phyloP scores from a whole-genome alignment of 169 alveolate genomes.

The Eimeria falciformis region DNA sequence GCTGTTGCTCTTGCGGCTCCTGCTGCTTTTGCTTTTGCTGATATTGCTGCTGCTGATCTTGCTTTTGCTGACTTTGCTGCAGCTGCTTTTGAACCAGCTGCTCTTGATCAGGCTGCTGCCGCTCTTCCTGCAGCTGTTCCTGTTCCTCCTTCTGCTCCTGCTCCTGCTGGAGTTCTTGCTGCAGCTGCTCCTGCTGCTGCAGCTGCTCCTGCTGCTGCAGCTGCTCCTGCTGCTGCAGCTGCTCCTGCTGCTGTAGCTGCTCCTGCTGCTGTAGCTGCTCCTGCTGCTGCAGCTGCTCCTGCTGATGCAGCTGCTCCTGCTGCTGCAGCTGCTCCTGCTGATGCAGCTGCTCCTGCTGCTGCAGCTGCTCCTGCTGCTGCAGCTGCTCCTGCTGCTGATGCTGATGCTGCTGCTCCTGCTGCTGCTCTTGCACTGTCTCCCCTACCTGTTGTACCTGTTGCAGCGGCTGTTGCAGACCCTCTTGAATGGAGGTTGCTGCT shows the following conservation, averaged over 20 bases:
- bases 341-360: no score
- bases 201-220: background rate
- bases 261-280: background rate
- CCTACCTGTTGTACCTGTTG: background rate
- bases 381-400: background rate
- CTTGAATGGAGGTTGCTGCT: background rate
- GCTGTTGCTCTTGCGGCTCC: background rate
- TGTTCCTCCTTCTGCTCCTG: background rate
- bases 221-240: background rate
- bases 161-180: background rate
- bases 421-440: background rate
- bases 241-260: slow-evolving; percentile 12
- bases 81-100: background rate
- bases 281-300: background rate
- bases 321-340: no score
- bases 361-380: slow-evolving; percentile 4
- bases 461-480: background rate
- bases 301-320: background rate
- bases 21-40: background rate
- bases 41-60: background rate
- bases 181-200: background rate
- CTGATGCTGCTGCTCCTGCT: slow-evolving; percentile 6
- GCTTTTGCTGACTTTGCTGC: background rate
- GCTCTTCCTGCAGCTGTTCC: background rate
- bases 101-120: background rate